Evolutionary conservation across 75 land plant species (phyloP), one percentile per base, ranked within the genome.

Genomic region (Isoetes taiwanensis): DNA sequence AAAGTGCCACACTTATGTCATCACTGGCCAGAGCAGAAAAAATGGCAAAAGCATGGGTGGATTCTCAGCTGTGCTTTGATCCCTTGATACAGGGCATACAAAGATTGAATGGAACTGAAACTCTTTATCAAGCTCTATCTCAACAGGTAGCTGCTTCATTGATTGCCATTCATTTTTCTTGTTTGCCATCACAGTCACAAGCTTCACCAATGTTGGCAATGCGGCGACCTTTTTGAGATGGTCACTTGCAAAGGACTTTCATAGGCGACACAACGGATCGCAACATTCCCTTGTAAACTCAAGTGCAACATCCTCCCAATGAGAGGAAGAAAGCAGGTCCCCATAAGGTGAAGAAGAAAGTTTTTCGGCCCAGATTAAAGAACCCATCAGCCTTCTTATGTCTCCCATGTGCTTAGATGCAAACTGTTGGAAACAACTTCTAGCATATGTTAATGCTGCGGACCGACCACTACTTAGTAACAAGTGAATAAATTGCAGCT

Each of bases 31-130:
- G n/a, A n/a, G n/a, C n/a, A n/a, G n/a, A n/a, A n/a, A n/a, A n/a
- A n/a, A 90, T 0, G 73, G 65, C 86, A 90, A 72, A 59, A 85
- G 43, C 87, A 86, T 90, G 1, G 96, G 94, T 1, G 94, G 94
- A 39, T 90, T 90, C 0, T 85, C 93, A 0, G 76, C 84, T 3
- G 73, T 72, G 16, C 69, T 77, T 58, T 77, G 96, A 29, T 90
- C 96, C 21, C 65, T 50, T 1, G 80, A 75, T 2, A 85, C 96
- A 0, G 96, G 94, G 57, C 96, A 90, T 0, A 82, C 96, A 71
- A 90, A 90, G 24, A 85, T 62, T 17, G 94, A 82, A 54, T 90
- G 96, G 31, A 78, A 90, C 68, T 90, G 91, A 55, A 74, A 86
- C 41, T 82, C 84, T 31, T 60, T 80, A 19, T 72, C 78, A 40